Evolutionary conservation across 768 basidiomycete genomes (phyloP).

Genomic region (Boletus barrowsii): DNA sequence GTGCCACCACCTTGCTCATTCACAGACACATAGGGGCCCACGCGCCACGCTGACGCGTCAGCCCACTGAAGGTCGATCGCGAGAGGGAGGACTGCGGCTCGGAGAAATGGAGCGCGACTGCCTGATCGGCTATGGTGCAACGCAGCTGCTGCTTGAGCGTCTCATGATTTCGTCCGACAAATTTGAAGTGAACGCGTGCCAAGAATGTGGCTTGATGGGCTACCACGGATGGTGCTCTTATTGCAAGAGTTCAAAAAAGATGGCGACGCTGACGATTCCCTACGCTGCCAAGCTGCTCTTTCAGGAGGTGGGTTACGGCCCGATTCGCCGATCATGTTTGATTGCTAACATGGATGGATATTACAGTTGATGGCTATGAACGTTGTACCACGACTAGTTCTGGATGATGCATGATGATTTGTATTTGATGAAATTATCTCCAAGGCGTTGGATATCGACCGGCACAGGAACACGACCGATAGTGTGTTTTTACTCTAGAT

Average conservation of each 20-base stretch:
- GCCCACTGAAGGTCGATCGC: constrained; percentile 96
- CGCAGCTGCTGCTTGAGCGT: constrained; percentile 91
- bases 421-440: neutral
- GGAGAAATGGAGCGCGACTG: constrained; percentile 99
- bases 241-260: constrained; percentile 95
- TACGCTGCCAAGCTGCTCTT: constrained; percentile 93
- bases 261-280: constrained; percentile 93
- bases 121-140: constrained; percentile 97
- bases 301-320: constrained; percentile 63
- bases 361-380: constrained; percentile 94
- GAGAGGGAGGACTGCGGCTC: constrained; percentile 93
- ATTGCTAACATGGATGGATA: neutral
- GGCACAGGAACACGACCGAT: constrained; percentile 3
- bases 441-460: neutral
- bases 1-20: neutral
- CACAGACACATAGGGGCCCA: constrained; percentile 67
- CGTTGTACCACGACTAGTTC: constrained; percentile 82
- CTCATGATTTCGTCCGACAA: constrained; percentile 99
- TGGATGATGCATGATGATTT: constrained; percentile 66
- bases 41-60: constrained; percentile 95
- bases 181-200: constrained; percentile 95
- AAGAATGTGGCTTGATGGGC: constrained; percentile 92
- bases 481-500: neutral
- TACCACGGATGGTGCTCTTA: constrained; percentile 96
- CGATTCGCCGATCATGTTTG: neutral